Evolutionary conservation across 371 early-diverging fungal genomes (phyloP).

Genomic region (Mucor ambiguus): DNA sequence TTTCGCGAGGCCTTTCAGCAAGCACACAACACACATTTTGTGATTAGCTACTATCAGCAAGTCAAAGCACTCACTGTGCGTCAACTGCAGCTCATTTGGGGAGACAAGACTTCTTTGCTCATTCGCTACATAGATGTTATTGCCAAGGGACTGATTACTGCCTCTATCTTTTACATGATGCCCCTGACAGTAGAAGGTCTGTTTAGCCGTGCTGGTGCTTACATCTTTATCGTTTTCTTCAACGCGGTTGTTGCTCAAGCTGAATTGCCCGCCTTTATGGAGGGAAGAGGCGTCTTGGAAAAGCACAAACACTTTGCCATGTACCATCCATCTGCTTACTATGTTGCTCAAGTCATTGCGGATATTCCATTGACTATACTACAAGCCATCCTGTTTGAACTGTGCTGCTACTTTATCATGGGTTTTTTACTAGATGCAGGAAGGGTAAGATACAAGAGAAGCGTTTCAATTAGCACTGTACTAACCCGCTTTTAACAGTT

Average conservation of each 20-base stretch:
- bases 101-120: slow-evolving; percentile 50
- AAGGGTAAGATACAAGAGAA: slow-evolving; percentile 31
- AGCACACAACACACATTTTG: slow-evolving; percentile 60
- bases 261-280: slow-evolving; percentile 56
- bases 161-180: slow-evolving; percentile 66
- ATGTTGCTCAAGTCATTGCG: slow-evolving; percentile 59
- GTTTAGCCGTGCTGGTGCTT: not conserved
- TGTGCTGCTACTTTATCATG: slow-evolving; percentile 2
- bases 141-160: slow-evolving; percentile 69
- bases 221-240: slow-evolving; percentile 60
- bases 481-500: slow-evolving; percentile 18
- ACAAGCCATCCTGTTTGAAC: slow-evolving; percentile 26
- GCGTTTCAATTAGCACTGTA: not conserved
- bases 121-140: slow-evolving; percentile 61
- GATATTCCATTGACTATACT: slow-evolving; percentile 47
- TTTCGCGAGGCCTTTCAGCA: slow-evolving; percentile 54
- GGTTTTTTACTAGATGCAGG: slow-evolving; percentile 54
- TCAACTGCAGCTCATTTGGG: slow-evolving; percentile 52
- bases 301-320: slow-evolving; percentile 71
- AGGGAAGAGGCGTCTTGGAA: slow-evolving; percentile 66
- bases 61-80: slow-evolving; percentile 58
- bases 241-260: slow-evolving; percentile 59
- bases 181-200: slow-evolving; percentile 68
- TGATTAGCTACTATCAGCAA: slow-evolving; percentile 61
- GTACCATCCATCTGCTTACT: slow-evolving; percentile 65